Evolutionary conservation across 805 yeast genomes (phyloP).

Genomic region (Nakazawaea wickerhamii): DNA sequence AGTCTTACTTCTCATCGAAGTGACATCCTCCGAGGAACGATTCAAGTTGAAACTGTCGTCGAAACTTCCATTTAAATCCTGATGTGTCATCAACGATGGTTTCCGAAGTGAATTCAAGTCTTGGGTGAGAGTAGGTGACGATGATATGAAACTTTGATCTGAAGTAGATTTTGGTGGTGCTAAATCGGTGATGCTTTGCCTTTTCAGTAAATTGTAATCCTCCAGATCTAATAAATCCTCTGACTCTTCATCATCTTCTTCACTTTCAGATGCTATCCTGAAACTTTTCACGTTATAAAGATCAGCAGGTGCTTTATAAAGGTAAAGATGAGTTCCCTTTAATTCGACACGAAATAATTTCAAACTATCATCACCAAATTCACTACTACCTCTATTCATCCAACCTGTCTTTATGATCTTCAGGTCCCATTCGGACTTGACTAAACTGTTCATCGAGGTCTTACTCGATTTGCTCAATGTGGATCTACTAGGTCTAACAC

Average conservation of each 20-base stretch:
- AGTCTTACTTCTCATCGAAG: conserved; percentile 6
- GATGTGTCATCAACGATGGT: neutral
- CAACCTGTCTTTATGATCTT: conserved; percentile 48
- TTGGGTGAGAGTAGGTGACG: conserved; percentile 7
- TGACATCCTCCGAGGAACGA: neutral
- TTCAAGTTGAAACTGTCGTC: conserved; percentile 1
- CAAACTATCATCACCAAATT: conserved; percentile 27
- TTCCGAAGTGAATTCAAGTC: conserved; percentile 3
- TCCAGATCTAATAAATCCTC: neutral
- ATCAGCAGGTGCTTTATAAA: conserved; percentile 55
- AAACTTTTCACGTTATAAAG: conserved; percentile 34
- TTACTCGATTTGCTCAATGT: conserved; percentile 2
- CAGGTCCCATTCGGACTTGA: conserved; percentile 28
- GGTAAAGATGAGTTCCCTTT: conserved; percentile 57
- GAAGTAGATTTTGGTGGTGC: neutral
- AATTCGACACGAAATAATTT: conserved; percentile 59
- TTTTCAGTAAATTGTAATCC: neutral
- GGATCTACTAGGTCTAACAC: conserved; percentile 4
- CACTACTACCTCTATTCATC: conserved; percentile 45
- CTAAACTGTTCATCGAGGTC: conserved; percentile 15
- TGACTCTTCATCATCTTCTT: neutral
- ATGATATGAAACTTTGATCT: neutral
- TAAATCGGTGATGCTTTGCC: neutral
- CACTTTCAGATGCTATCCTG: conserved; percentile 6
- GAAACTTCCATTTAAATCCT: neutral